A percentile compares a stretch with the other conserved stretches of the same genome.
Evolutionary conservation across 345 rosid species (phyloP).

Genomic region (Litchi chinensis): DNA sequence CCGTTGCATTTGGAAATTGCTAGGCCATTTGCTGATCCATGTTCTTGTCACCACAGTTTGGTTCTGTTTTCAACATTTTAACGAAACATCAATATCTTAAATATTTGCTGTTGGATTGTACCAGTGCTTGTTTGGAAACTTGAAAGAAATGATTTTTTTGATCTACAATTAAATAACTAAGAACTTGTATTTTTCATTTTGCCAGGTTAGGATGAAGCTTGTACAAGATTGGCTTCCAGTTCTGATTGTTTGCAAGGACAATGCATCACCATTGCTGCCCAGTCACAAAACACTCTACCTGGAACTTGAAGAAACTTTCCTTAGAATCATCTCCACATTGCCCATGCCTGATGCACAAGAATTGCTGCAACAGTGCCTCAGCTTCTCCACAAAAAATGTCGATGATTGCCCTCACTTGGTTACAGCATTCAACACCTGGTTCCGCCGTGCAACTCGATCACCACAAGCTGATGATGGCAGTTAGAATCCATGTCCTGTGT

Average conservation of each 20-base stretch:
- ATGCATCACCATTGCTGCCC: constrained; percentile 42
- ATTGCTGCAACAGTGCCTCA: constrained; percentile 61
- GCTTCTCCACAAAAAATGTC: constrained; percentile 59
- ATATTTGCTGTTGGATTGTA: background rate
- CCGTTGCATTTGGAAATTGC: background rate
- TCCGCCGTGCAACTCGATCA: constrained; percentile 56
- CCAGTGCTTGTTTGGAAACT: background rate
- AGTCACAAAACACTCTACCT: constrained; percentile 46
- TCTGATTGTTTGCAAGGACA: constrained; percentile 62
- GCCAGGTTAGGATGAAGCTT: constrained; percentile 68
- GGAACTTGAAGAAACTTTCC: constrained; percentile 70
- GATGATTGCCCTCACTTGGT: constrained; percentile 72
- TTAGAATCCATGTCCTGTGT: background rate
- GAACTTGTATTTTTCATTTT: background rate
- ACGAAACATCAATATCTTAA: background rate
- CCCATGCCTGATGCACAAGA: constrained; percentile 61
- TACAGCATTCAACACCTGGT: constrained; percentile 71
- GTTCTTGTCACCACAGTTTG: background rate
- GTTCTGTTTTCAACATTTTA: background rate
- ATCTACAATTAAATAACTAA: background rate
- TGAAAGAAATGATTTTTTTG: background rate
- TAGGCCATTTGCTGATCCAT: background rate
- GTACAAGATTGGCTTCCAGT: constrained; percentile 78
- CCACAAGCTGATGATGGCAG: constrained; percentile 18
- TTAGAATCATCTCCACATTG: constrained; percentile 64